A percentile compares a stretch with the other conserved stretches of the same genome.
Evolutionary conservation across 2,329 filamentous ascomycete species (phyloP).

Genomic region (Phialemoniopsis sp.): DNA sequence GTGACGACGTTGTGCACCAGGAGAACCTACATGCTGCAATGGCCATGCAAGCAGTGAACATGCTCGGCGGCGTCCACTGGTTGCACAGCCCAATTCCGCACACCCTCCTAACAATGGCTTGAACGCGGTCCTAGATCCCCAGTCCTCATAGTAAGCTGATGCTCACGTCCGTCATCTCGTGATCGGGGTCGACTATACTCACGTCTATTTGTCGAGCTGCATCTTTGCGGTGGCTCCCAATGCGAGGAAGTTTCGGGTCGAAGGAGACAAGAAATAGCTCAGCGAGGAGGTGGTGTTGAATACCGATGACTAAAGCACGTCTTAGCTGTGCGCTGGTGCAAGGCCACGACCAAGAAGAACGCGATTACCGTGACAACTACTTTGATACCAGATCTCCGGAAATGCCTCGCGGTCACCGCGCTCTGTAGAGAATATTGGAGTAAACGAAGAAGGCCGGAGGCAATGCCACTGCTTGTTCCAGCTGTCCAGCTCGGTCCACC

Average conservation of each 20-base stretch:
- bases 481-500: conserved; percentile 39
- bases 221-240: conserved; percentile 35
- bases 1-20: neutral
- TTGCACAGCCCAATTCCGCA: conserved; percentile 58
- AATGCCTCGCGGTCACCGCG: conserved; percentile 36
- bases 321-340: conserved; percentile 2
- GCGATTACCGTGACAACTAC: conserved; percentile 45
- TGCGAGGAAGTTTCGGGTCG: conserved; percentile 46
- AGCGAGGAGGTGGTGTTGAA: conserved; percentile 56
- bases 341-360: neutral
- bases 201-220: conserved; percentile 33
- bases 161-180: too few relatives aligned
- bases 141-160: neutral
- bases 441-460: conserved; percentile 45
- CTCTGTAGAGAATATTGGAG: conserved; percentile 46
- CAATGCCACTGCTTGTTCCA: conserved; percentile 42
- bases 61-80: conserved; percentile 47
- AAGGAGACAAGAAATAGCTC: conserved; percentile 52
- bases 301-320: conserved; percentile 43
- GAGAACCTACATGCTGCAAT: conserved; percentile 45
- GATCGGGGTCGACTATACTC: too few relatives aligned
- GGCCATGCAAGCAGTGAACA: conserved; percentile 53
- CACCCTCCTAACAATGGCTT: conserved; percentile 43
- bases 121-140: conserved; percentile 31
- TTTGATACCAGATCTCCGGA: conserved; percentile 54